These are phyloP conservation scores for Fraxinus sp. DNA, from an alignment of 305 asterid genomes.

Conservation along the genomic window DNA sequence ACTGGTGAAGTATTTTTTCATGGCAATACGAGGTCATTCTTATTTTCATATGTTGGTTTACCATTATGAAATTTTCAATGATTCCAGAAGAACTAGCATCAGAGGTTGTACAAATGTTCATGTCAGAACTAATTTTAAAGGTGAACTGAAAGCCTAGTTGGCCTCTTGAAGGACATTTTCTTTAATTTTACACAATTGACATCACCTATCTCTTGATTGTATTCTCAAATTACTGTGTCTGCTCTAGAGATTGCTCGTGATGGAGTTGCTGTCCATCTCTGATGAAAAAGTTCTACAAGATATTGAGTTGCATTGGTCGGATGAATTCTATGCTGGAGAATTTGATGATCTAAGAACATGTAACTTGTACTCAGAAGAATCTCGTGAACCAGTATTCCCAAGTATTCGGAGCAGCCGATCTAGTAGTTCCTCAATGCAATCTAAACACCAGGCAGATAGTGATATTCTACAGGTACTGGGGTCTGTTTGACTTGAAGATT, in stretches of 20 bases:
- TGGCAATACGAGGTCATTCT: background rate
- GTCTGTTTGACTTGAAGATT: slow-evolving; percentile 6
- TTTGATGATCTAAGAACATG: slow-evolving; percentile 51
- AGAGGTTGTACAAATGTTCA: slow-evolving; percentile 66
- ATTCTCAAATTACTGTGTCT: slow-evolving; percentile 16
- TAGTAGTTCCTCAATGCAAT: slow-evolving; percentile 27
- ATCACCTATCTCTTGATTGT: slow-evolving; percentile 15
- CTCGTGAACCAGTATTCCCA: slow-evolving; percentile 44
- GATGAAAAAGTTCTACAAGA: slow-evolving; percentile 36
- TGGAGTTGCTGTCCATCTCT: slow-evolving; percentile 58
- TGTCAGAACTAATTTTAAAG: slow-evolving; percentile 64
- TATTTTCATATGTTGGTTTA: slow-evolving; percentile 2
- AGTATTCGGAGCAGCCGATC: slow-evolving; percentile 29
- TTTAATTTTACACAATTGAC: background rate
- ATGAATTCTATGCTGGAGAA: slow-evolving; percentile 74
- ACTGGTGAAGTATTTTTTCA: slow-evolving; percentile 2
- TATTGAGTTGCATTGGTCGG: slow-evolving; percentile 49
- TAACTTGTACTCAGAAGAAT: slow-evolving; percentile 42
- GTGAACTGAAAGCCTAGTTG: slow-evolving; percentile 35
- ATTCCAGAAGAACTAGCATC: slow-evolving; percentile 66
- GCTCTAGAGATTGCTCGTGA: slow-evolving; percentile 71
- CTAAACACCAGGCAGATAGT: slow-evolving; percentile 39
- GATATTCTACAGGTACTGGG: slow-evolving; percentile 61
- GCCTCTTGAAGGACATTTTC: slow-evolving; percentile 9
- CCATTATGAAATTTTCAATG: slow-evolving; percentile 22